These are phyloP conservation scores for Porodaedalea pini DNA, from an alignment of 1,284 basidiomycete genomes.

Conservation along the genomic window DNA sequence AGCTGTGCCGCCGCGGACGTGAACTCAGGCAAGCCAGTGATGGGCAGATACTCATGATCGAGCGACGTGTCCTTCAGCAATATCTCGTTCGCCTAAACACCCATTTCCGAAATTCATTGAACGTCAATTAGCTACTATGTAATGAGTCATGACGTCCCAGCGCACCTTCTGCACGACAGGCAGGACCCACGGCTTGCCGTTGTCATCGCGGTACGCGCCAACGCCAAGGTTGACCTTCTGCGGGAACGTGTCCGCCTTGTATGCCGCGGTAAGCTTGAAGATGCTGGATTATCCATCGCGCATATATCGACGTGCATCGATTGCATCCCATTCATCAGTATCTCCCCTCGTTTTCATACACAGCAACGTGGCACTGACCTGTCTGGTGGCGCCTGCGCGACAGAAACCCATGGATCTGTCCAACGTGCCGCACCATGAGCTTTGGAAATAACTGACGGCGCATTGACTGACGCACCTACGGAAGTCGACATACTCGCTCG, in stretches of 20 bases:
- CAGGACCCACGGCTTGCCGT: conserved; percentile 87
- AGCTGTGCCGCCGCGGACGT: conserved; percentile 77
- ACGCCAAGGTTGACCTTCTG: conserved; percentile 92
- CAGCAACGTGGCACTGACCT: conserved; percentile 41
- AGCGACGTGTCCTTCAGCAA: conserved; percentile 69
- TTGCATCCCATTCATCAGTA: background rate
- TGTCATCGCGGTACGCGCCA: conserved; percentile 85
- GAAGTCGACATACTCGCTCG: conserved; percentile 38
- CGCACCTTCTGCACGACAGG: conserved; percentile 85
- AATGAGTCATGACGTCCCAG: conserved; percentile 4
- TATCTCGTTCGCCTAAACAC: conserved; percentile 64
- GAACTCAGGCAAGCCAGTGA: conserved; percentile 84
- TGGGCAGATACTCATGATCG: conserved; percentile 94
- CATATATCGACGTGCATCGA: background rate
- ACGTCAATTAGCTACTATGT: conserved; percentile 7
- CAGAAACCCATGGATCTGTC: conserved; percentile 64
- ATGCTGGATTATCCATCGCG: conserved; percentile 50
- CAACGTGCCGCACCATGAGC: too few relatives aligned
- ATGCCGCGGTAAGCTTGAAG: conserved; percentile 87
- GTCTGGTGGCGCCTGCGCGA: conserved; percentile 80
- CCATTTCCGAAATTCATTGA: background rate
- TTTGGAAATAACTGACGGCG: background rate
- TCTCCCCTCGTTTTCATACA: background rate
- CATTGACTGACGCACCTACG: conserved; percentile 41
- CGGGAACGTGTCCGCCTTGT: conserved; percentile 76